Percentiles rank a stretch among this genome's conserved stretches.
phyloP scores from a whole-genome alignment of 1,284 basidiomycete genomes.

The Ustanciosporium gigantosporum region DNA sequence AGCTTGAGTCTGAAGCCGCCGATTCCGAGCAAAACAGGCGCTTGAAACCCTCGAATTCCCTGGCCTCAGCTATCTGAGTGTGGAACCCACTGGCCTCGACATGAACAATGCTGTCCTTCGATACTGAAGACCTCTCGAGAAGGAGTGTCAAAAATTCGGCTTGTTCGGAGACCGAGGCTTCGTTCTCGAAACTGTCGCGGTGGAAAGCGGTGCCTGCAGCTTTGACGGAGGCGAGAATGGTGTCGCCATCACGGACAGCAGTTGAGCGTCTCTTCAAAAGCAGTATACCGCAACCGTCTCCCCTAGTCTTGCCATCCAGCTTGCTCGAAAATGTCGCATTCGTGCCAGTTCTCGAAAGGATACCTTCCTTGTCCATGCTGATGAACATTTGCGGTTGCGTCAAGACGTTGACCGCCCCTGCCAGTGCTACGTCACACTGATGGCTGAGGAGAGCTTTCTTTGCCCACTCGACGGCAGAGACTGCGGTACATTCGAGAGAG shows the following conservation, averaged over 20 bases:
- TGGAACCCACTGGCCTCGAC: conserved; percentile 36
- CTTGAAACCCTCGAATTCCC: conserved; percentile 28
- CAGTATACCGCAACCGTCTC: conserved; percentile 39
- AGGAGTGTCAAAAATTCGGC: conserved; percentile 7
- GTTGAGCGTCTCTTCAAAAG: conserved; percentile 38
- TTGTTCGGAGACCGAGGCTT: conserved; percentile 2
- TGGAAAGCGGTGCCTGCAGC: conserved; percentile 16
- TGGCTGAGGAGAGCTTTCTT: conserved; percentile 25
- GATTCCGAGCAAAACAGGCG: not conserved
- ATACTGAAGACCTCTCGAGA: not conserved
- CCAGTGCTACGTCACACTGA: conserved; percentile 40
- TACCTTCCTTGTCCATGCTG: conserved; percentile 37
- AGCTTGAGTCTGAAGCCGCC: not conserved
- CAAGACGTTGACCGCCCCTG: conserved; percentile 31
- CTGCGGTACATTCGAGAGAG: conserved; percentile 28
- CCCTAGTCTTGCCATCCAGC: conserved; percentile 36
- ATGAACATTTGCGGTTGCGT: conserved; percentile 44
- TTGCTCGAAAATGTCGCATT: conserved; percentile 25
- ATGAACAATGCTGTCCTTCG: conserved; percentile 6
- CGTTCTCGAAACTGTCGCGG: not conserved
- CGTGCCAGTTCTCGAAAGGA: conserved; percentile 23
- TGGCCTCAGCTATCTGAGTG: conserved; percentile 17
- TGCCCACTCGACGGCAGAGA: conserved; percentile 33
- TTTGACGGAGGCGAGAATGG: conserved; percentile 27
- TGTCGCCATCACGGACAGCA: conserved; percentile 36